A percentile compares a stretch with the other conserved stretches of the same genome.
These are phyloP conservation scores for Colletotrichum sp. DNA, from an alignment of 2,329 filamentous ascomycete species.

Conservation along the genomic window DNA sequence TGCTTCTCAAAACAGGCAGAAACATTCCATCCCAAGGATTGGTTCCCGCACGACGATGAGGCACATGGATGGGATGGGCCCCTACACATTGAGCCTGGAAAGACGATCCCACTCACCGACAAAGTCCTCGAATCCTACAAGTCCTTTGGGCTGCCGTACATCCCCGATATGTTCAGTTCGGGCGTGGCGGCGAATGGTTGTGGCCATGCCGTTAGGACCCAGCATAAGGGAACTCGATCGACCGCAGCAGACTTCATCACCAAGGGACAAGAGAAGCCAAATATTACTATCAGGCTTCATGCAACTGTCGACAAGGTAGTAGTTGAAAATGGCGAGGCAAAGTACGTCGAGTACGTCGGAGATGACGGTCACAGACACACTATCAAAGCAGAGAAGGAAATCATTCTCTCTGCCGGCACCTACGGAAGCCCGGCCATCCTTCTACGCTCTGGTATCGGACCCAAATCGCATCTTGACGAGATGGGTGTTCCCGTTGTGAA, in stretches of 20 bases:
- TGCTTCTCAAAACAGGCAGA: not conserved
- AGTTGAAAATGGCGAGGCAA: not conserved
- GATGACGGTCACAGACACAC: not conserved
- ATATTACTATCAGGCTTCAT: not conserved
- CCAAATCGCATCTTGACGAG: slow-evolving; percentile 42
- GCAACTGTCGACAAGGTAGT: not conserved
- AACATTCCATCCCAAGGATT: not conserved
- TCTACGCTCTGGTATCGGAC: slow-evolving; percentile 55
- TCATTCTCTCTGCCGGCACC: slow-evolving; percentile 53
- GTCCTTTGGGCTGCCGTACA: not conserved
- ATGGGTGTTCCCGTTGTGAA: slow-evolving; percentile 49
- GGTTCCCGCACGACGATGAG: not conserved
- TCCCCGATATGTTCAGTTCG: not conserved
- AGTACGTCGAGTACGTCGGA: not conserved
- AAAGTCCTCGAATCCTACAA: not conserved
- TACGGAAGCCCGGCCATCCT: slow-evolving; percentile 58
- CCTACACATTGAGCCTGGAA: not conserved
- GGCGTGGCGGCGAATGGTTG: not conserved
- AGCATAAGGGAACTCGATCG: not conserved
- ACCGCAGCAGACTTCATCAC: not conserved
- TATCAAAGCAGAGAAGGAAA: slow-evolving; percentile 38
- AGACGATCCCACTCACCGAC: not conserved
- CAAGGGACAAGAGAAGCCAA: not conserved
- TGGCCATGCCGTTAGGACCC: not conserved
- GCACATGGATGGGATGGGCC: not conserved